Conservation (phyloP, 2,329 filamentous ascomycete genomes). For the Byssochlamys sp. region DNA sequence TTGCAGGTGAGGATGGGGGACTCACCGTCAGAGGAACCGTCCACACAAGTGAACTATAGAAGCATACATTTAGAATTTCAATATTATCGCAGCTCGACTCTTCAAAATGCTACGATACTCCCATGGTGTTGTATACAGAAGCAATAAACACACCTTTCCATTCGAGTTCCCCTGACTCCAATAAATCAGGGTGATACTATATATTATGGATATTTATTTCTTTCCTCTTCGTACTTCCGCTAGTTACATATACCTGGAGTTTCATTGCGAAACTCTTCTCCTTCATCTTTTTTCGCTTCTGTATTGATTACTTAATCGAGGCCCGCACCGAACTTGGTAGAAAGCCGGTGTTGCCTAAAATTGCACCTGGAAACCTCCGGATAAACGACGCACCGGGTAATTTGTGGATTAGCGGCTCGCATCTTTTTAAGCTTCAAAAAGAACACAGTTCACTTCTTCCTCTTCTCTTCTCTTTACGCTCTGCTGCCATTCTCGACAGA, state of each 20-base stretch:
- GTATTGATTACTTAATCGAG: too few species aligned
- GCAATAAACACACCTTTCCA: too few species aligned
- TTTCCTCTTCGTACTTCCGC: too few species aligned
- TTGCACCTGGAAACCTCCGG: not conserved
- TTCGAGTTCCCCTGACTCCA: too few species aligned
- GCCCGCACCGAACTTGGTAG: too few species aligned
- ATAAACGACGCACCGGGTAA: not conserved
- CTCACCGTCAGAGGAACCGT: constrained; percentile 54
- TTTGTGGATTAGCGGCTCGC: not conserved
- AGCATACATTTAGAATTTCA: constrained; percentile 4
- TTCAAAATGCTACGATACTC: too few species aligned
- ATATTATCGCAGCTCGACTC: too few species aligned
- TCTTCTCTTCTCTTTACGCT: constrained; percentile 4
- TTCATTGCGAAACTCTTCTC: not conserved
- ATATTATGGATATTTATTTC: too few species aligned
- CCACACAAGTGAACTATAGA: constrained; percentile 12
- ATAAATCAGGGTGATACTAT: too few species aligned
- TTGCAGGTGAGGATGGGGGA: constrained; percentile 52
- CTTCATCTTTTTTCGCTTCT: too few species aligned
- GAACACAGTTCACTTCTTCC: constrained; percentile 4
- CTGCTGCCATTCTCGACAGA: not conserved
- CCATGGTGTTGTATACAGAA: too few species aligned
- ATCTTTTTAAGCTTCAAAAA: not conserved
- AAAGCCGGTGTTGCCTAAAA: not conserved
- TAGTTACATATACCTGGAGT: not conserved